These are phyloP conservation scores for Thielaviopsis ethacetica DNA, from an alignment of 2,329 filamentous ascomycete species.

Conservation along the genomic window DNA sequence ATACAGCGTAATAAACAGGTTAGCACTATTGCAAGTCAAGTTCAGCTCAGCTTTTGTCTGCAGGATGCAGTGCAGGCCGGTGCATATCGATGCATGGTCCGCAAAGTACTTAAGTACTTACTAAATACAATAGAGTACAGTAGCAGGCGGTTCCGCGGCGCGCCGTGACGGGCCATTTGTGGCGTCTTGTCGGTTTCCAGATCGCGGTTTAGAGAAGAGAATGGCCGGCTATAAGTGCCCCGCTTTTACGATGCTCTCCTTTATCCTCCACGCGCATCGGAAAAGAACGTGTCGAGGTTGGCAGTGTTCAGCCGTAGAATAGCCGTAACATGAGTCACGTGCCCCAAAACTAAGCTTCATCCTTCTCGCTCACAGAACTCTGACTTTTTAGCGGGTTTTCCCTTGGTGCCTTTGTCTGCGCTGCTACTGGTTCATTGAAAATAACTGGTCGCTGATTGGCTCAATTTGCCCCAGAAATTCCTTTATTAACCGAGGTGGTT, in stretches of 20 bases:
- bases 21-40: no score
- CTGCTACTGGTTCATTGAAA: slow-evolving; percentile 9
- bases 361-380: background rate
- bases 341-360: background rate
- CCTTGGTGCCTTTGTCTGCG: slow-evolving; percentile 2
- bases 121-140: no score
- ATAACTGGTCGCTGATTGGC: slow-evolving; percentile 10
- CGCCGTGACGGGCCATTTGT: no score
- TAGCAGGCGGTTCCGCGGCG: no score
- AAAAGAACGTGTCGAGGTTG: slow-evolving; percentile 3
- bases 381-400: slow-evolving; percentile 1
- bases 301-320: slow-evolving; percentile 5
- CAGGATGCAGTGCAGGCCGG: no score
- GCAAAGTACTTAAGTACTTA: no score
- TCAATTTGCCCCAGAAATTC: background rate
- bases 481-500: slow-evolving; percentile 12
- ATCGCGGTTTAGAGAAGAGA: no score
- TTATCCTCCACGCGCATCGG: background rate
- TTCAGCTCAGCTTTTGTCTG: no score
- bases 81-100: no score
- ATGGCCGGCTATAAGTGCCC: background rate
- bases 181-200: no score
- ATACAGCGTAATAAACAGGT: no score
- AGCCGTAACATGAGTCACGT: slow-evolving; percentile 3
- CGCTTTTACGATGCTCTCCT: background rate